phyloP scores from a whole-genome alignment of 192 early-diverging fungal species.

The Podila verticillata region DNA sequence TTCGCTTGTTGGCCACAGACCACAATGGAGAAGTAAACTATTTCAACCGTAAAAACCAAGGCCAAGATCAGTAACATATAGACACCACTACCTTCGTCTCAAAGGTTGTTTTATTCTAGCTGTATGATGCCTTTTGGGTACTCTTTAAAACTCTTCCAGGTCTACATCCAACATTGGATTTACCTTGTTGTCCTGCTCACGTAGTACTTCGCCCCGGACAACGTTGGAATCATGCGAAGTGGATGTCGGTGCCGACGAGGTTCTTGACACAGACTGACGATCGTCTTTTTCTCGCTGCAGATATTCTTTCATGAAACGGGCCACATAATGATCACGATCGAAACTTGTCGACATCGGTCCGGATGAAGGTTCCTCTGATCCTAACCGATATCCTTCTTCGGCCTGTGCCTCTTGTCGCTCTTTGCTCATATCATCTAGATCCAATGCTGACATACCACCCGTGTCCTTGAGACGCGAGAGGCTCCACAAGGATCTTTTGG shows the following conservation, averaged over 20 bases:
- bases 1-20: constrained; percentile 15
- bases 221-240: no score
- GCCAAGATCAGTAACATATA: neutral
- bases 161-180: constrained; percentile 6
- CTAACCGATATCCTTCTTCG: neutral
- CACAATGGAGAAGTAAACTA: constrained; percentile 39
- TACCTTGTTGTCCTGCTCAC: constrained; percentile 33
- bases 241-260: no score
- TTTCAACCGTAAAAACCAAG: neutral
- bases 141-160: no score
- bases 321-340: neutral
- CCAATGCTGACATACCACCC: neutral
- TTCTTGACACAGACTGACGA: no score
- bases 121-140: no score
- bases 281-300: constrained; percentile 1
- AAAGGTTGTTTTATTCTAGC: no score
- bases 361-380: no score
- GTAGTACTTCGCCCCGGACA: neutral
- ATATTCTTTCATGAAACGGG: constrained; percentile 7
- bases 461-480: constrained; percentile 36
- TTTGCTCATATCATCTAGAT: neutral
- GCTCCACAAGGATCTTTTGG: constrained; percentile 26
- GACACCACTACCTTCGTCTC: no score
- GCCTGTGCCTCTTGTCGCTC: neutral
- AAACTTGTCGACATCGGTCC: neutral